Evolutionary conservation across 1,284 basidiomycete species (phyloP), one percentile per base, ranked within the genome.

Genomic region (Puccinia horiana): DNA sequence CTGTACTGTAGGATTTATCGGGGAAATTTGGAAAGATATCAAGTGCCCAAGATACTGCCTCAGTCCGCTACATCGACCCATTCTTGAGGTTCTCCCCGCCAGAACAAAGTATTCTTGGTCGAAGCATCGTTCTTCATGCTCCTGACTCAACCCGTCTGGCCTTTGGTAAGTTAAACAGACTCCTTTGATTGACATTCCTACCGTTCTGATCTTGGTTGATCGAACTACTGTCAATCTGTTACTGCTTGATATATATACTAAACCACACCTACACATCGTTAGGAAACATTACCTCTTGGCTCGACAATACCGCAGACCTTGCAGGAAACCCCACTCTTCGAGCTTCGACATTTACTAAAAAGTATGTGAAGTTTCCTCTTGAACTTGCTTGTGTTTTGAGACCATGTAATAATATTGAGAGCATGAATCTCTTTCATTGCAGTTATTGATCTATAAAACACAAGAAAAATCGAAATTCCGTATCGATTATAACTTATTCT

Each of bases 271-370:
- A 40, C 35, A 23, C 2, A 16, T 40, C 20, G 44, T 47, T 42
- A 77, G 76, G 76, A 44, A 85, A 86, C 83, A 85, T 86, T 58
- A 85, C 83, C 32, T 84, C 84, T 8, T 63, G 61, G 37, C 63
- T 85, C 47, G 85, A 86, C 72, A 84, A 84, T 14, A 86, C 85
- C 14, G 32, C 32, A 16, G 54, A 70, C 32, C 40, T 26, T 1
- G 23, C 37, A n/a, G 76, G 76, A 18, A 44, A 77, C 9, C 76
- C 76, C 8, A 77, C 61, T 23, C 35, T 42, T 32, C 35, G 26
- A 37, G 40, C 76, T n/a, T 77, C 76, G 32, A 77, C 76, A 76
- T 58, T 58, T 40, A 61, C 42, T 44, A 35, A 35, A 67, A 67
- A 5, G 63, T 67, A 56, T 56, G 54, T 56, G 54, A 20, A 26